These are phyloP conservation scores for Rusavskia elegans DNA, from an alignment of 495 filamentous ascomycete species.

Conservation along the genomic window DNA sequence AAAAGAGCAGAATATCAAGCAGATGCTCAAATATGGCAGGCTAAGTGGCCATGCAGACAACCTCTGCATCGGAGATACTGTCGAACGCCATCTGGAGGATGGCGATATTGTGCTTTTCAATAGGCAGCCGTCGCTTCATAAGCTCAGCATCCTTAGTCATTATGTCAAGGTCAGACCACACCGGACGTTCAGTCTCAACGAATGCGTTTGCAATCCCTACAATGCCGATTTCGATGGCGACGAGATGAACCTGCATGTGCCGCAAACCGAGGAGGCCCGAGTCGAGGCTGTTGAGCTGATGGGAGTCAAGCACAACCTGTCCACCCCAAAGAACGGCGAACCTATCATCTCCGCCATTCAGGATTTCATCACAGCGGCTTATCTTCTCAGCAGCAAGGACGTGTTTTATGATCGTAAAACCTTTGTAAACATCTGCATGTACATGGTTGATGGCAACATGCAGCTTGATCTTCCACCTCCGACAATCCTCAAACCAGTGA, in stretches of 20 bases:
- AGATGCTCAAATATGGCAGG: constrained; percentile 59
- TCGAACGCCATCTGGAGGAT: constrained; percentile 90
- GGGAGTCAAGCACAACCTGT: constrained; percentile 94
- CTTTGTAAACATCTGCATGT: constrained; percentile 79
- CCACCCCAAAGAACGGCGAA: constrained; percentile 92
- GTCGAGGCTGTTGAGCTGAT: constrained; percentile 91
- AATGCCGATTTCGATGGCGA: constrained; percentile 99
- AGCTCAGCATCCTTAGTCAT: constrained; percentile 92
- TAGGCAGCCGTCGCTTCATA: constrained; percentile 92
- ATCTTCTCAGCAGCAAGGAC: constrained; percentile 82
- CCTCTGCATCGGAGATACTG: constrained; percentile 68
- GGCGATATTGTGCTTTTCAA: constrained; percentile 97
- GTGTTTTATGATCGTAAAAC: constrained; percentile 74
- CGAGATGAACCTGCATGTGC: constrained; percentile 97
- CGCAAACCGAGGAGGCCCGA: constrained; percentile 92
- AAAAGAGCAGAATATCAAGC: constrained; percentile 49
- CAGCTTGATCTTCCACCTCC: constrained; percentile 78
- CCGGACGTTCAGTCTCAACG: constrained; percentile 92
- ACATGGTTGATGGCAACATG: constrained; percentile 75
- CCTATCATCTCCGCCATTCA: constrained; percentile 97
- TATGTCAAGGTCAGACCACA: constrained; percentile 84
- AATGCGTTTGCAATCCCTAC: constrained; percentile 96
- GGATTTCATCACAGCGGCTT: constrained; percentile 94
- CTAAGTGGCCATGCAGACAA: constrained; percentile 49
- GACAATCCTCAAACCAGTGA: constrained; percentile 66